These are phyloP conservation scores for Fusarium annulatum DNA, from an alignment of 2,329 filamentous ascomycete species.

Conservation along the genomic window DNA sequence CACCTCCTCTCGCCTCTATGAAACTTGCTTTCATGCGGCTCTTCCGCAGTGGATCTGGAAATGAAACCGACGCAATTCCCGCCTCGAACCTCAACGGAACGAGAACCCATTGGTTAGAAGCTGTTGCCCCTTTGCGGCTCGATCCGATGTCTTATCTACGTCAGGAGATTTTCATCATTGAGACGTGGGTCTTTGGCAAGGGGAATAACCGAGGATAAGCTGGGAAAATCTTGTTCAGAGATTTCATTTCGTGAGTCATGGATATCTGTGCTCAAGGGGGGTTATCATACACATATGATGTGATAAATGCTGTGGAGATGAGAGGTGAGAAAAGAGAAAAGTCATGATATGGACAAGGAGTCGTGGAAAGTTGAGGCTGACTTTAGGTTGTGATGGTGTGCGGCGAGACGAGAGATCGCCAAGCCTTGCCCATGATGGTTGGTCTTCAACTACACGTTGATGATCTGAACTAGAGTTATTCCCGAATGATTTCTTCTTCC, in stretches of 20 bases:
- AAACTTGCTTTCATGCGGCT: conserved; percentile 38
- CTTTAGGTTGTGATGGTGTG: conserved; percentile 8
- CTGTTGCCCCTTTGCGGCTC: conserved; percentile 23
- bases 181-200: conserved; percentile 14
- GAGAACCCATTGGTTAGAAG: conserved; percentile 26
- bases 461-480: background rate
- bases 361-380: conserved; percentile 13
- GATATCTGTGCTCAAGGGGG: background rate
- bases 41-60: conserved; percentile 40
- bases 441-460: background rate
- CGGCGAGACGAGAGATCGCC: conserved; percentile 20
- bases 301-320: background rate
- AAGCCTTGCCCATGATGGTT: conserved; percentile 1
- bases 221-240: background rate
- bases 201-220: conserved; percentile 44
- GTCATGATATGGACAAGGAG: background rate
- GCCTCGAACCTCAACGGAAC: conserved; percentile 19
- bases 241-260: conserved; percentile 3
- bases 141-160: conserved; percentile 29
- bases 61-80: conserved; percentile 40
- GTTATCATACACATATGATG: background rate
- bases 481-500: background rate
- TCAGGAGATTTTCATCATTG: conserved; percentile 36
- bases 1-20: background rate
- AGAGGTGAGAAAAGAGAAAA: background rate